phyloP scores from a whole-genome alignment of 768 basidiomycete genomes.

The Hygrophoropsis aurantiaca region DNA sequence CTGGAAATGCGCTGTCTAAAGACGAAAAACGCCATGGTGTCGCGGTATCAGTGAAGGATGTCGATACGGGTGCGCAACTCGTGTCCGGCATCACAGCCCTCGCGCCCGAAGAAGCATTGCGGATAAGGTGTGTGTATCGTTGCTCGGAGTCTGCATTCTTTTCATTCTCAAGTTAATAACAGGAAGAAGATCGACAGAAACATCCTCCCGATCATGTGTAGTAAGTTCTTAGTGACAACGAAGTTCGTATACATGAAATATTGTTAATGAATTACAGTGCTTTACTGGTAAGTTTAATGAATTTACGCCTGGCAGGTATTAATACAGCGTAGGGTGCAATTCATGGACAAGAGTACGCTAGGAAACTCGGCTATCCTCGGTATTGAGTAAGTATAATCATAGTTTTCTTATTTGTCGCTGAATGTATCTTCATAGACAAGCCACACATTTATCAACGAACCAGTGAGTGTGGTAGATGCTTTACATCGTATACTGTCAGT shows the following conservation, averaged over 20 bases:
- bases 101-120: conserved; percentile 50
- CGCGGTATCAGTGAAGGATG: conserved; percentile 42
- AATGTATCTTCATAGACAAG: conserved; percentile 38
- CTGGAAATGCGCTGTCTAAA: no score
- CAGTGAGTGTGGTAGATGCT: conserved; percentile 50
- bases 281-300: conserved; percentile 47
- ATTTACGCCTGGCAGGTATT: not conserved
- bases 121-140: conserved; percentile 43
- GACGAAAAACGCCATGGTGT: no score
- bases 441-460: conserved; percentile 61
- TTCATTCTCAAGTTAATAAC: not conserved
- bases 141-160: not conserved
- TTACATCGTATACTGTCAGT: not conserved
- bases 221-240: conserved; percentile 38
- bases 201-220: conserved; percentile 70
- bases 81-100: conserved; percentile 44
- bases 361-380: conserved; percentile 70
- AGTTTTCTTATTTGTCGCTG: not conserved
- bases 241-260: not conserved
- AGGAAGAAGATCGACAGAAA: conserved; percentile 66
- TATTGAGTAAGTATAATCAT: conserved; percentile 46
- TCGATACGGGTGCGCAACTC: conserved; percentile 64
- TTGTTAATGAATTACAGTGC: conserved; percentile 31
- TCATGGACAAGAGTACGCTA: conserved; percentile 76
- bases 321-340: conserved; percentile 55